Base-by-base conservation (phyloP, 83 land plant genomes). In the Picea abies region DNA sequence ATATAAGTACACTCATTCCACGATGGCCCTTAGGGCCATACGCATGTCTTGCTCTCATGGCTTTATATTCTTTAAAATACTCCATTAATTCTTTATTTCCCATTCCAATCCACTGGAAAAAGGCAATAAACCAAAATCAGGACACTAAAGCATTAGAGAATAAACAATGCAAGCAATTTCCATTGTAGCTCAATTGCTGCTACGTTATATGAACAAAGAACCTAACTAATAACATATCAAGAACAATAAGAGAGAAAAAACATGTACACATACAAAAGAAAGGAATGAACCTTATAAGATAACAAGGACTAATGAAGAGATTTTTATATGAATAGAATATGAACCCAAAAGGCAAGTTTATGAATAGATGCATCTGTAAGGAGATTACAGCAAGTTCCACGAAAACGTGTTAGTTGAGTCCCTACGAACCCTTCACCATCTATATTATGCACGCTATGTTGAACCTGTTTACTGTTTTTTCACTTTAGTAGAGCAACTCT, bases 1-100 rank as follows among this genome's bases (percentile, higher is more conserved):
- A 96, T 9, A 96, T 90, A 60, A 96, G 83, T 7, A 96, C 82
- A 84, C 98, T 96, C 87, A 91, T 93, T 16, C 98, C 98, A 65
- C 97, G 89, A 81, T 96, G 98, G 25, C 98, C 98, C 35, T 87
- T 89, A 11, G 98, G 98, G 23, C 98, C 98, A 90, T 96, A 96
- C 9, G 97, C 89, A 72, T 94, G 97, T n/a, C 93, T 86, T 49
- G 98, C 98, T 86, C 89, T 94, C 61, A 81, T 47, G 11, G 96
- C 91, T 64, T 84, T 80, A 84, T 94, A 93, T 0, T 84, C 80
- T 61, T 86, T 85, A 81, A 96, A 96, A 81, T 84, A 88, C 6
- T 94, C 97, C 60, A 94, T 86, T 41, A 96, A 91, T 84, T 96
- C 98, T 80, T 93, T 94, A 83, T 91, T 96, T 23, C 98, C 98